These are phyloP conservation scores for Barnettozyma hawaiiensis DNA, from an alignment of 1,139 yeast genomes.

Conservation along the genomic window DNA sequence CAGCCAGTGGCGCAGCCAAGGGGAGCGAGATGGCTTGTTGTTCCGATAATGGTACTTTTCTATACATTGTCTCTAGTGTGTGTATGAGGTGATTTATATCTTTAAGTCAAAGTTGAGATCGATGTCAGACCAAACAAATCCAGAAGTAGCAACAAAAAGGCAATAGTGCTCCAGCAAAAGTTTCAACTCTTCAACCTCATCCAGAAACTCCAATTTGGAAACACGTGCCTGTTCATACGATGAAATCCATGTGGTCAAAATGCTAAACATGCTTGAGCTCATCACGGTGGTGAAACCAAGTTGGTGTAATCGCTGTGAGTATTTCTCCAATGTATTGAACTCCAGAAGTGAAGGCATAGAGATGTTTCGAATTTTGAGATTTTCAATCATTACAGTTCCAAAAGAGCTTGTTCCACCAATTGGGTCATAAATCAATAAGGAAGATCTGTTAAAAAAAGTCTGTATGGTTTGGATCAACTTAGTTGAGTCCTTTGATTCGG, in stretches of 20 bases:
- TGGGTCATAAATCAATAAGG: slow-evolving; percentile 76
- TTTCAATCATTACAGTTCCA: slow-evolving; percentile 77
- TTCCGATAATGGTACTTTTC: slow-evolving; percentile 43
- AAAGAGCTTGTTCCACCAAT: slow-evolving; percentile 71
- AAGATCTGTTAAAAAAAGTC: slow-evolving; percentile 26
- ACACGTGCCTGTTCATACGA: slow-evolving; percentile 47
- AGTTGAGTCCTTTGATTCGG: slow-evolving; percentile 53
- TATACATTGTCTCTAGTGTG: no score
- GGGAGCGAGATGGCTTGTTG: slow-evolving; percentile 63
- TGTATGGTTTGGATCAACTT: slow-evolving; percentile 36
- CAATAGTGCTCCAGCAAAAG: slow-evolving; percentile 77
- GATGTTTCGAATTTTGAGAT: slow-evolving; percentile 58
- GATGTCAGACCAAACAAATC: slow-evolving; percentile 14
- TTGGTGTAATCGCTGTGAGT: slow-evolving; percentile 33
- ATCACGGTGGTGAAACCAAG: slow-evolving; percentile 24
- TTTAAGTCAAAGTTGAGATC: slow-evolving; percentile 4
- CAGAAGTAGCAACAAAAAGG: slow-evolving; percentile 34
- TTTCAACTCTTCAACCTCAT: slow-evolving; percentile 82
- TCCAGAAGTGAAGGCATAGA: slow-evolving; percentile 55
- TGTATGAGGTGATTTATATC: not conserved
- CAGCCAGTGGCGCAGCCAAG: slow-evolving; percentile 68
- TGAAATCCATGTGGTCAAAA: slow-evolving; percentile 55
- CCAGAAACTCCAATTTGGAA: slow-evolving; percentile 66
- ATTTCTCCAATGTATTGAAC: slow-evolving; percentile 46
- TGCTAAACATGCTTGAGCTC: slow-evolving; percentile 53